Percentiles rank a stretch among this genome's conserved stretches.
phyloP scores from a whole-genome alignment of 2,329 filamentous ascomycete species.

The Aspergillus sp. region DNA sequence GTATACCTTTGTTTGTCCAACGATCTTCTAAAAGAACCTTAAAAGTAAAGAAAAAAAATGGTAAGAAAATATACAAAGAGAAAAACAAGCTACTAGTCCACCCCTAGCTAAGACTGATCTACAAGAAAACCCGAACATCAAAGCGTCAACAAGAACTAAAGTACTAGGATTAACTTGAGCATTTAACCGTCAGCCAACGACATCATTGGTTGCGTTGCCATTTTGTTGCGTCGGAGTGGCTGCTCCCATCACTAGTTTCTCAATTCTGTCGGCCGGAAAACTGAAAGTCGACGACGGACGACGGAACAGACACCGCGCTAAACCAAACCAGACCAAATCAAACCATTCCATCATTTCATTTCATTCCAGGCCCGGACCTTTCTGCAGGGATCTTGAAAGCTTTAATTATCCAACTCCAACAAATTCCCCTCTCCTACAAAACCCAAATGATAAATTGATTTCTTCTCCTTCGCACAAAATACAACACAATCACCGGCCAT shows the following conservation, averaged over 20 bases:
- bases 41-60: background rate
- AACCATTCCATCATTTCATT: slow-evolving; percentile 1
- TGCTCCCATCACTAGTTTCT: too few relatives aligned
- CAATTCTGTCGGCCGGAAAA: slow-evolving; percentile 21
- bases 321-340: slow-evolving; percentile 19
- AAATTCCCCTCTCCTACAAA: background rate
- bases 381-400: background rate
- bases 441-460: background rate
- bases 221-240: slow-evolving; percentile 13
- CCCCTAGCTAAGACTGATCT: slow-evolving; percentile 13
- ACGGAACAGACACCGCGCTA: slow-evolving; percentile 18
- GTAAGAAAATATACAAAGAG: background rate
- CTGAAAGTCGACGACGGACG: slow-evolving; percentile 4
- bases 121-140: slow-evolving; percentile 10
- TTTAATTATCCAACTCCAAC: background rate
- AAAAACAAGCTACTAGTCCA: slow-evolving; percentile 4
- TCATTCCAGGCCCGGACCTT: slow-evolving; percentile 9
- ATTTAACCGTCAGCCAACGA: background rate
- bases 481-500: slow-evolving; percentile 12
- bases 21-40: background rate
- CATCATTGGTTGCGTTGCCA: slow-evolving; percentile 19
- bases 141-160: slow-evolving; percentile 2
- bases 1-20: too few relatives aligned
- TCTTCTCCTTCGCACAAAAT: background rate
- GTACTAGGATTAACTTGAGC: background rate